Evolutionary conservation across 176 grass and related monocot genomes (phyloP), one percentile per base, ranked within the genome.

Genomic region (Aegilops tauschii): DNA sequence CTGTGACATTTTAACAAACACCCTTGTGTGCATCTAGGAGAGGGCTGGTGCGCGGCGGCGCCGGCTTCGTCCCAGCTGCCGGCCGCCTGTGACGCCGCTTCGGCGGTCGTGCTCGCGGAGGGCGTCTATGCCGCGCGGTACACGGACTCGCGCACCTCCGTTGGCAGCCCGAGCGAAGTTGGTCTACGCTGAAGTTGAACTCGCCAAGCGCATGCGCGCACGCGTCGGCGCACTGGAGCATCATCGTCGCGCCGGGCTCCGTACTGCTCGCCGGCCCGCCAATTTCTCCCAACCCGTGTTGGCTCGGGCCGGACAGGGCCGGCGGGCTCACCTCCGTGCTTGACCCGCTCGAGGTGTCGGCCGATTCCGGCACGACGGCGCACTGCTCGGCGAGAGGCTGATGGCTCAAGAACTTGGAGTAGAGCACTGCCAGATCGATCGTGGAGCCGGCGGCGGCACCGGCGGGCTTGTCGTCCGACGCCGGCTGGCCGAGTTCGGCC

Each of bases 391-490:
- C 50, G 1, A 8, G 34, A 25, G 87, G 45, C 58, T 75, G 62
- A 0, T 52, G 82, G 72, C 91, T 90, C 85, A 88, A 42, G 93
- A 92, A 94, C 93, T 86, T 94, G 85, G 85, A 79, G 69, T 94
- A 94, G 30, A 94, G 87, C 85, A 80, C 14, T 12, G 82, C 82
- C 62, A 94, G 68, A 39, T 94, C 90, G 7, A 94, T 92, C 29
- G 73, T 75, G 2, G 6, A 69, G 47, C n/a, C n/a, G n/a, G n/a
- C n/a, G n/a, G n/a, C n/a, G n/a, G n/a, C n/a, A n/a, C 3, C 71
- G 5, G 80, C 27, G 2, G 86, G 80, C 71, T 44, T 65, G n/a
- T 82, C 85, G 29, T 49, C 4, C 0, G 63, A 25, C 44, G 37
- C 13, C 17, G 34, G 23, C 18, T 63, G 76, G 77, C 69, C 27